Base-by-base conservation (phyloP, 2,329 filamentous ascomycete genomes). In the Lecanicillium sp. region DNA sequence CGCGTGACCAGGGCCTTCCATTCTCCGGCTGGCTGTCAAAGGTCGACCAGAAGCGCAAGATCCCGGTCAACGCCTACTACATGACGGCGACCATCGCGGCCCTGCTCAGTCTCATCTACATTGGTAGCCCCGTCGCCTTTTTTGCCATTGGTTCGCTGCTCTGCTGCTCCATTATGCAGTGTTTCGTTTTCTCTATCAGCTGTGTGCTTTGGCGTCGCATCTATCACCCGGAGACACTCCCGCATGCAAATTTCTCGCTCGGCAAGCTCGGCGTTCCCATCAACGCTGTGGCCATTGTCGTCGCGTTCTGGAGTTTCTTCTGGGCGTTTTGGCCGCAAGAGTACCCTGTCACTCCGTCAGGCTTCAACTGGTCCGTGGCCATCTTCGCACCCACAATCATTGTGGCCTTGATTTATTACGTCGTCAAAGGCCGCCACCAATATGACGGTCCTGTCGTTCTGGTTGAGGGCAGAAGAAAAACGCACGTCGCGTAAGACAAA, bases 241-340 rank as follows among this genome's bases (percentile, higher is more conserved):
- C 52, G 9, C 32, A 47, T 11, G 50, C 48, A 2, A 44, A n/a
- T 10, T 54, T 52, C 14, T 49, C 50, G 1, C 29, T 54, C 17
- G 52, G 52, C 19, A 48, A 27, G 32, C 41, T 37, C n/a, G 52
- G 52, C 14, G n/a, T 52, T 2, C 36, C 46, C 7, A 44, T 54
- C 9, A 54, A 54, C 27, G 20, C 27, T 3, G 38, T 30, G 7
- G 50, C 52, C 2, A 30, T 52, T 7, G 15, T 44, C 4, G 45
- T 32, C 20, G 47, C 32, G 8, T 3, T 32, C 3, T 54, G 52
- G 52, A 44, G 44, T 9, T 54, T 54, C 26, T 52, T 54, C 40
- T 54, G 50, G 52, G 44, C 41, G 17, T 54, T 54, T 38, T 54
- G 52, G 52, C 52, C 52, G 17, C 43, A 50, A 36, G 27, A 19